Evolutionary conservation across 2,329 filamentous ascomycete species (phyloP), one percentile per base, ranked within the genome.

Genomic region (Lizonia empirigonia): DNA sequence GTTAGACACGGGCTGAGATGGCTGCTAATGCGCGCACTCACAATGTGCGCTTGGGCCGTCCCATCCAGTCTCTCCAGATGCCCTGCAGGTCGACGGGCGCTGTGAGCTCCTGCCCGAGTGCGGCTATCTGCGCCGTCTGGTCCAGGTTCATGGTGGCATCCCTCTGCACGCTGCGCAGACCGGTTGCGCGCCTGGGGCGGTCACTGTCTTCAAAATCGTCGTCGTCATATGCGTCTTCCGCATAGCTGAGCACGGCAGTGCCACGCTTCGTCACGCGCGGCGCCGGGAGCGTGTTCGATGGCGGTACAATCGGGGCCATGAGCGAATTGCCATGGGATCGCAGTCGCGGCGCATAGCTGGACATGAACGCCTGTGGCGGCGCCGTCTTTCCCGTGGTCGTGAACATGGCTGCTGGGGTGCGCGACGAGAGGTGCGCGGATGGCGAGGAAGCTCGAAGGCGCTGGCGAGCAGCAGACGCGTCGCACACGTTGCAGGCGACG

Each of bases 171-270:
- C 88, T 97, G 63, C 92, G 87, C 73, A 97, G 73, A 5, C 92
- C 91, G 0, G 91, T 95, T 10, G 90, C 84, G 50, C 84, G 78
- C 56, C 85, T 78, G 34, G 82, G 89, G 2, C 87, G 87, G 57
- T 93, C 86, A 58, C 90, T 84, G 53, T 84, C 80, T 47, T 90
- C 88, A 56, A 91, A 88, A 40, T 89, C 87, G 56, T 91, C 89
- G 48, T 87, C 91, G 60, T 97, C 93, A 68, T 88, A 96, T 37
- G 92, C 92, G 72, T 97, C 93, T 72, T 99, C 94, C 19, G 94
- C 93, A 70, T 99, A 99, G 77, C 97, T 99, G 76, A 97, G 94
- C 58, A 93, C 90, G 26, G 90, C 94, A 2, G 94, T 97, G 50
- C 94, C 94, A 74, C 94, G 88, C 79, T 99, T 97, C 7, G 94